A percentile compares a stretch with the other conserved stretches of the same genome.
These are phyloP conservation scores for Candida nemodendra DNA, from an alignment of 805 yeast genomes.

Conservation along the genomic window DNA sequence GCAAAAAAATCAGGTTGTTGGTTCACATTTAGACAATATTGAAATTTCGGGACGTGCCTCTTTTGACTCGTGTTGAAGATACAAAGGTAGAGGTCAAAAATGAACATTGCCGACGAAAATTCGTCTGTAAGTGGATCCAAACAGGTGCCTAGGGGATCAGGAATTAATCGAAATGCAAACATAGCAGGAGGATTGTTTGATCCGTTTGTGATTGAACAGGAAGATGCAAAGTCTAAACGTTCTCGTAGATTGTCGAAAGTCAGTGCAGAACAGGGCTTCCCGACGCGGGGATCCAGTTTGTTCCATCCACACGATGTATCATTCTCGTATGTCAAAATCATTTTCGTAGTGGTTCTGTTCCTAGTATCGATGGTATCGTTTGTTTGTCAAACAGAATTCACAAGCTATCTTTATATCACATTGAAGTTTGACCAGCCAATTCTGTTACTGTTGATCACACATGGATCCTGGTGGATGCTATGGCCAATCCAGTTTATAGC, in stretches of 20 bases:
- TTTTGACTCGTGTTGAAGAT: neutral
- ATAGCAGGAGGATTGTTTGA: neutral
- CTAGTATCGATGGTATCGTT: conserved; percentile 54
- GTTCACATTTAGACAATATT: too few species aligned
- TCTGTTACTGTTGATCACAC: conserved; percentile 64
- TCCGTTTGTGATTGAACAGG: neutral
- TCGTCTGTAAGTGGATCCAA: too few species aligned
- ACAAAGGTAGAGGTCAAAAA: neutral
- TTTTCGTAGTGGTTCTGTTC: conserved; percentile 47
- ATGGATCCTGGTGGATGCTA: conserved; percentile 71
- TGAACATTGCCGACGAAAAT: too few species aligned
- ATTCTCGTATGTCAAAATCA: conserved; percentile 37
- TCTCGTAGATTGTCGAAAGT: neutral
- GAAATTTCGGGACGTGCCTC: conserved; percentile 4
- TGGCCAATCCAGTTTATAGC: conserved; percentile 66
- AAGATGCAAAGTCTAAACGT: neutral
- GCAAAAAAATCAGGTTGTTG: too few species aligned
- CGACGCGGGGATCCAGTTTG: neutral
- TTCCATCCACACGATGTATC: conserved; percentile 18
- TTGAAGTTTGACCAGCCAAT: conserved; percentile 67
- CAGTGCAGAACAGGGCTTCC: neutral
- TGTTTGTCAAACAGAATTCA: conserved; percentile 78
- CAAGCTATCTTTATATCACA: conserved; percentile 61
- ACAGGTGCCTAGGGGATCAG: neutral
- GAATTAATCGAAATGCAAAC: too few species aligned